Conservation (phyloP, 495 filamentous ascomycete species). For the Hypoxylon perforatum region DNA sequence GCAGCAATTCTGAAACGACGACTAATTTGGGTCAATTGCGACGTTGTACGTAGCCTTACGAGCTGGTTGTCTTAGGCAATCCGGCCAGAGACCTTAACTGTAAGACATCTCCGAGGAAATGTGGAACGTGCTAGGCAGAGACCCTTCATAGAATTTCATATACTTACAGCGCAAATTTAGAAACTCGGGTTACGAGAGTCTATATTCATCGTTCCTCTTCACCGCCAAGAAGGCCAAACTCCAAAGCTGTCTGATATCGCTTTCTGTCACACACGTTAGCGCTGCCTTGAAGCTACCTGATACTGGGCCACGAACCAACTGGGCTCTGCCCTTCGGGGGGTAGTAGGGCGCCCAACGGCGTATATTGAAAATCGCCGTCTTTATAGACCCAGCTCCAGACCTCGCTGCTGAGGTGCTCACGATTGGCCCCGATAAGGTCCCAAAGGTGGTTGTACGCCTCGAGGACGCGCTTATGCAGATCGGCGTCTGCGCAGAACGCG, state of each 20-base stretch:
- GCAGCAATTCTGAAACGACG: conserved; percentile 28
- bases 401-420: conserved; percentile 63
- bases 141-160: neutral
- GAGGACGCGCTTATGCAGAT: conserved; percentile 61
- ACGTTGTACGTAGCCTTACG: conserved; percentile 16
- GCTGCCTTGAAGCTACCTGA: conserved; percentile 6
- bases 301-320: conserved; percentile 34
- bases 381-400: conserved; percentile 73
- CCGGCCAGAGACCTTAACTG: neutral
- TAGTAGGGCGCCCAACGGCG: conserved; percentile 63
- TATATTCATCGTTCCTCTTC: conserved; percentile 47
- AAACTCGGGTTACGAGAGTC: conserved; percentile 5
- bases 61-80: neutral
- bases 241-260: conserved; percentile 66
- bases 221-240: conserved; percentile 67
- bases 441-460: conserved; percentile 70
- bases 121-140: conserved; percentile 11
- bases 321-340: conserved; percentile 61
- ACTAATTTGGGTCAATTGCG: conserved; percentile 23
- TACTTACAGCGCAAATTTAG: neutral
- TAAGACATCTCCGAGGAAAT: neutral
- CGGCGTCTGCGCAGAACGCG: conserved; percentile 61
- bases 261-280: conserved; percentile 49
- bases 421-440: conserved; percentile 68
- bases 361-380: conserved; percentile 59